phyloP scores from a whole-genome alignment of 2,329 filamentous ascomycete species.

The Gnomoniopsis smithogilvyi region DNA sequence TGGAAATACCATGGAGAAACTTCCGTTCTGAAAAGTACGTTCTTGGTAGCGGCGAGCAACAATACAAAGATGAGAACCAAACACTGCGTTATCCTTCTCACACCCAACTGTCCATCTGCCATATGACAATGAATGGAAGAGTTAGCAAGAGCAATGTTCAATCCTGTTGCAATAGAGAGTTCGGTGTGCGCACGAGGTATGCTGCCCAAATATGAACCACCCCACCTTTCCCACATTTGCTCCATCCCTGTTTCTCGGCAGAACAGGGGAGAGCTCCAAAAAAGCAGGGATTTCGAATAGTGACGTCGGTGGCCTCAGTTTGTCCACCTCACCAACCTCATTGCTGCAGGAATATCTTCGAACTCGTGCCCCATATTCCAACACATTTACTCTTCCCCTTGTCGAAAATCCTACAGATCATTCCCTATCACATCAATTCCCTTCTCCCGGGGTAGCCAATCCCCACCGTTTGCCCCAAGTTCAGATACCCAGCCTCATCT shows the following conservation, averaged over 20 bases:
- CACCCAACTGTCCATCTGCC: no score
- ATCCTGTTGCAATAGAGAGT: not conserved
- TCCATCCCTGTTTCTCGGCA: not conserved
- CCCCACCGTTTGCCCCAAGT: not conserved
- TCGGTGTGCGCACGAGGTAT: no score
- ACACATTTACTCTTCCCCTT: not conserved
- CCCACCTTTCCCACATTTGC: not conserved
- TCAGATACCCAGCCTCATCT: not conserved
- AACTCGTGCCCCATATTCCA: no score
- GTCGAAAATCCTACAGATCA: not conserved
- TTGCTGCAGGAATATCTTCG: not conserved
- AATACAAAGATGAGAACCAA: no score
- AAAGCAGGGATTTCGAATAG: slow-evolving; percentile 8
- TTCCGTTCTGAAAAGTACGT: no score
- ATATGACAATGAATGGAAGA: not conserved
- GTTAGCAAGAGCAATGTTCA: no score
- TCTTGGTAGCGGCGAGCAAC: no score
- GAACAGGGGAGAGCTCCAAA: slow-evolving; percentile 8
- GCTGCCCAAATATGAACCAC: not conserved
- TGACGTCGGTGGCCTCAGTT: slow-evolving; percentile 6
- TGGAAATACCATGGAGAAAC: no score
- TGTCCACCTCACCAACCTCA: not conserved
- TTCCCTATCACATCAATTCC: not conserved
- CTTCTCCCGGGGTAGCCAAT: not conserved
- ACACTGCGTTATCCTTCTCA: no score